Base-by-base conservation (phyloP, 2,329 filamentous ascomycete species). In the Phaeophleospora eucalypticola region DNA sequence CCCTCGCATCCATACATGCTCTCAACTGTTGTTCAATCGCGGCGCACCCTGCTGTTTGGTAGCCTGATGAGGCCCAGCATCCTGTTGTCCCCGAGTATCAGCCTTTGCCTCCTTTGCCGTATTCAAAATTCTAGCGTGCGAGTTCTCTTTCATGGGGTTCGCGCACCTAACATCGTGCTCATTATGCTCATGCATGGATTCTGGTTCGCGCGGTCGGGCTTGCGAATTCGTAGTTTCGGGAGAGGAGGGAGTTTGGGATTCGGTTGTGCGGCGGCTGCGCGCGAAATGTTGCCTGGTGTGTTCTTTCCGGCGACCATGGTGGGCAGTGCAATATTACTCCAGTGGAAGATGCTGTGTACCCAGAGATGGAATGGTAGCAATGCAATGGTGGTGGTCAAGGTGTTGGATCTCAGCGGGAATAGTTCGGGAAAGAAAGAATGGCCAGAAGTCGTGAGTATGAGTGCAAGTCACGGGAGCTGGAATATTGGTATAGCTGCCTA, bases 31-130 rank as follows among this genome's bases (percentile, higher is more conserved):
- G 72, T 63, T 84, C 82, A 27, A 85, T 66, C 34, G 71, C 72
- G 24, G 74, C 74, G 58, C 82, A 85, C 34, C 77, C 80, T 61
- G 78, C 73, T n/a, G 74, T 66, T 16, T 69, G 84, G 69, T 84
- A 84, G 39, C 87, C 87, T 21, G 83, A 79, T 2, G 87, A 90
- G 1, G 87, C 87, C 87, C 87, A 93, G 70, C 87, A 93, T 53
- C 86, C 87, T 91, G 52, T 55, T 4, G 12, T 17, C n/a, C n/a
- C n/a, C n/a, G n/a, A n/a, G n/a, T 20, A 36, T 41, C 33, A 29
- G 29, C 15, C n/a, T 16, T n/a, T 27, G 4, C 36, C 46, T 14
- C 21, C 15, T 39, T 9, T 36, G 20, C 33, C 33, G n/a, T n/a
- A n/a, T n/a, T n/a, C n/a, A n/a, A n/a, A n/a, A n/a, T n/a, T n/a